Base-by-base conservation (phyloP, 2,329 filamentous ascomycete genomes). In the Aspergillus nomiae region DNA sequence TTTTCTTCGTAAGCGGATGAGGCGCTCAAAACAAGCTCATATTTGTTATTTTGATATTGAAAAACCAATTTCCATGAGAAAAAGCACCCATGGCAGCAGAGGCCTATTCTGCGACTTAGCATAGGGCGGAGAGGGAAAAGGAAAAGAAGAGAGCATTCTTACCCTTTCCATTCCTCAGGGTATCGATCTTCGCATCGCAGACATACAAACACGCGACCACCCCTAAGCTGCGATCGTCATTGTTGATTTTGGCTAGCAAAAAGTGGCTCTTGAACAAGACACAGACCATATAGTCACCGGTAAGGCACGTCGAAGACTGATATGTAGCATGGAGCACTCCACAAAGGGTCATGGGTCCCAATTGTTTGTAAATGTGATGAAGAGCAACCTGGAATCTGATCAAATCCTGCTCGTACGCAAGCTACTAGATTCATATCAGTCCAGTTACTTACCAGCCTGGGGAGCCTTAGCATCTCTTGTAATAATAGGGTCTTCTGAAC, bases 21-120 rank as follows among this genome's bases (percentile, higher is more conserved):
- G 41, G 93, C 94, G 67, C 91, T 96, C 79, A 97, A 84, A 46
- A 97, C 88, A 19, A 97, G 79, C 77, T 98, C 94, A 74, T 92
- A 94, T 59, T 94, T 82, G 63, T 91, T 88, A 67, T 90, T 86
- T 61, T 90, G 85, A 67, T 87, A 87, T 74, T 95, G 89, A 71
- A 98, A 97, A 3, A 92, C 84, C 12, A 97, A 72, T 75, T 98
- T 99, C 94, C 94, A 98, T 1, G 93, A 95, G 75, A 92, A 92
- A 0, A 91, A 89, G 0, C 92, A 91, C 3, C 91, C 92, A 66
- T 95, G 90, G 71, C 93, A 97, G 82, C 94, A 92, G 9, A 98
- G 76, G 0, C 92, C 93, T 96, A 64, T 53, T 54, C 19, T 62
- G 34, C 28, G 21, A 63, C 43, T 55, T 41, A 55, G 51, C 32